Percentiles rank a stretch among this genome's conserved stretches.
These are phyloP conservation scores for Plenodomus biglobosus DNA, from an alignment of 2,329 filamentous ascomycete genomes.

Conservation along the genomic window DNA sequence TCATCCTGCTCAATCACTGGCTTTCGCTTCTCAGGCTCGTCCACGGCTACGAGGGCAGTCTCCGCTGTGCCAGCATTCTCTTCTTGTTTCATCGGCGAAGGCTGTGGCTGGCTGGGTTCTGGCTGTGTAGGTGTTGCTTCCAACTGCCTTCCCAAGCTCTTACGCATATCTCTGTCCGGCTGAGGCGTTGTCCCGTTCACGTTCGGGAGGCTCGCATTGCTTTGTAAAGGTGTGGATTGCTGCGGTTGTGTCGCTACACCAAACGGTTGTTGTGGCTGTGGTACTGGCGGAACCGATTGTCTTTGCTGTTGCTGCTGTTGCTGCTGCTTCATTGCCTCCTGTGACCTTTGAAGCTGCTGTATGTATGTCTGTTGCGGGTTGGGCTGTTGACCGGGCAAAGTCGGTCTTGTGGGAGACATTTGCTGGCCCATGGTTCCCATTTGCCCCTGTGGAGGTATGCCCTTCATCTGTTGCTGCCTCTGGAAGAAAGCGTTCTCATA, in stretches of 20 bases:
- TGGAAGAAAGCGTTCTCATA: constrained; percentile 72
- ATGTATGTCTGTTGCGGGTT: constrained; percentile 53
- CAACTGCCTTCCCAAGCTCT: constrained; percentile 42
- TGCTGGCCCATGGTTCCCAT: constrained; percentile 32
- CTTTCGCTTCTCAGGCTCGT: constrained; percentile 24
- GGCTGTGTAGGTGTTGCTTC: constrained; percentile 42
- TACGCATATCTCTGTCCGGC: constrained; percentile 37
- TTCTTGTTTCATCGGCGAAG: constrained; percentile 36
- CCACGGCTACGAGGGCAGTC: constrained; percentile 14
- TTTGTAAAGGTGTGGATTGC: constrained; percentile 49
- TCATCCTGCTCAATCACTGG: constrained; percentile 33
- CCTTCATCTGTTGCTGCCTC: constrained; percentile 54
- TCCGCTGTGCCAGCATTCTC: constrained; percentile 19
- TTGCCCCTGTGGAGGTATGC: constrained; percentile 32
- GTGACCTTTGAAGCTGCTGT: constrained; percentile 47
- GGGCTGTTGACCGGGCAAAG: constrained; percentile 30
- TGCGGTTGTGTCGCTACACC: constrained; percentile 16
- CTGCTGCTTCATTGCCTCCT: constrained; percentile 43
- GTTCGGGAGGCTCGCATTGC: constrained; percentile 51
- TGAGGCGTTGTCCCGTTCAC: constrained; percentile 53
- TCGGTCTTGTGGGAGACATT: constrained; percentile 42
- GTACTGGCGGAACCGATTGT: constrained; percentile 44
- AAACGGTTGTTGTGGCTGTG: constrained; percentile 33
- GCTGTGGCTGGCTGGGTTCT: constrained; percentile 28
- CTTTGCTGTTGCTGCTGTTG: constrained; percentile 29